These are phyloP conservation scores for Fusarium domesticum DNA, from an alignment of 2,329 filamentous ascomycete species.

Conservation along the genomic window DNA sequence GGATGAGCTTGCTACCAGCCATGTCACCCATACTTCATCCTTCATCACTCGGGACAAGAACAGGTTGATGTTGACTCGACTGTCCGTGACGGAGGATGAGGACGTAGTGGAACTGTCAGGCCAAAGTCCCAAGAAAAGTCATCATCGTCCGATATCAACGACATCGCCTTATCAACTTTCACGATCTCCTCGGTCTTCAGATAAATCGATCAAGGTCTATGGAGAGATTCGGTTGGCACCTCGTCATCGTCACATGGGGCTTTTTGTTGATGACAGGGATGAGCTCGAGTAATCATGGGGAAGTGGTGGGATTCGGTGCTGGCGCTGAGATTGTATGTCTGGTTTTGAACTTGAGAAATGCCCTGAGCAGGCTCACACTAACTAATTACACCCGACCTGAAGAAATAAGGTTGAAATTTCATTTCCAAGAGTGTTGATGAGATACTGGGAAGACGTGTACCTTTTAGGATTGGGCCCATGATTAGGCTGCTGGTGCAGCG, in stretches of 20 bases:
- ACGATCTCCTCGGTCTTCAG: conserved; percentile 10
- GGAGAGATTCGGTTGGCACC: conserved; percentile 28
- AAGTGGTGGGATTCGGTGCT: background rate
- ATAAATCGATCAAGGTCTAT: conserved; percentile 17
- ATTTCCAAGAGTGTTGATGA: too few relatives aligned
- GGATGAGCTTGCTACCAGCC: conserved; percentile 32
- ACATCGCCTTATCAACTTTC: conserved; percentile 8
- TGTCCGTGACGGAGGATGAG: conserved; percentile 13
- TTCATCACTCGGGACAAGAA: conserved; percentile 32
- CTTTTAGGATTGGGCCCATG: background rate
- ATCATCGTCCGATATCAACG: conserved; percentile 15
- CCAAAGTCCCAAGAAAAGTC: conserved; percentile 1
- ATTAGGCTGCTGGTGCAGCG: background rate
- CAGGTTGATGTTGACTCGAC: conserved; percentile 16
- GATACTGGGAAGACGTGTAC: too few relatives aligned
- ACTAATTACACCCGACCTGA: background rate
- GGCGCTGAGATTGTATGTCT: background rate
- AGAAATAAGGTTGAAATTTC: background rate
- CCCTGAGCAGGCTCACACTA: background rate
- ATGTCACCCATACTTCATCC: conserved; percentile 8
- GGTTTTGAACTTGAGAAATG: background rate
- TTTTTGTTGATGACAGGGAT: conserved; percentile 31
- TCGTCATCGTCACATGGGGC: conserved; percentile 24
- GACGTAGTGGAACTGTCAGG: conserved; percentile 7
- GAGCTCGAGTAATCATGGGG: conserved; percentile 24